These are phyloP conservation scores for Alnus glutinosa DNA, from an alignment of 306 rosid genomes.

Conservation along the genomic window DNA sequence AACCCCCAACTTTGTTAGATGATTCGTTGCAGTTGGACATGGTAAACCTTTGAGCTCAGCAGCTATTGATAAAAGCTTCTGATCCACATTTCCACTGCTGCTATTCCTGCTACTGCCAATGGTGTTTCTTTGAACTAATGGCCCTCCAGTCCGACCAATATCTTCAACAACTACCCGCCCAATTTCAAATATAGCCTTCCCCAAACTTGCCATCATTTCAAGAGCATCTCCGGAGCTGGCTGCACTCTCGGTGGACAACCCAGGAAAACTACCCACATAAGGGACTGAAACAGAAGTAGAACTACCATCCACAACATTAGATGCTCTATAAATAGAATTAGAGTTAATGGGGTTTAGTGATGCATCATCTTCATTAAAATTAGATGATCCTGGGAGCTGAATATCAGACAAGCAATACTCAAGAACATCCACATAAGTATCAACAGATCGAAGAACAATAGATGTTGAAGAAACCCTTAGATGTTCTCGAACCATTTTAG, in stretches of 20 bases:
- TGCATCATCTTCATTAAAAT: constrained; percentile 39
- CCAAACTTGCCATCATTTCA: constrained; percentile 95
- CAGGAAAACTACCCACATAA: constrained; percentile 42
- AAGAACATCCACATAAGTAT: constrained; percentile 86
- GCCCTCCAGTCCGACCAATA: constrained; percentile 79
- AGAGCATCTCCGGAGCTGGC: constrained; percentile 95
- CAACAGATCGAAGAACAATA: constrained; percentile 74
- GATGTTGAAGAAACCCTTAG: constrained; percentile 66
- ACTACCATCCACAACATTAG: constrained; percentile 42
- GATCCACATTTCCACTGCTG: constrained; percentile 49
- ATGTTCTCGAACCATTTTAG: constrained; percentile 92
- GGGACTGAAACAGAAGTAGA: constrained; percentile 45
- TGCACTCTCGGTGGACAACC: constrained; percentile 53
- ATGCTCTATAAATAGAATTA: constrained; percentile 35
- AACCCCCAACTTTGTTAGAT: constrained; percentile 63
- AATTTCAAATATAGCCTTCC: constrained; percentile 89
- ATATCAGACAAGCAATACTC: constrained; percentile 93
- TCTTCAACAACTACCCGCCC: constrained; percentile 97
- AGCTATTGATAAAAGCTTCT: constrained; percentile 51
- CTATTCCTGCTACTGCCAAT: constrained; percentile 36
- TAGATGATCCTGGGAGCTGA: constrained; percentile 45
- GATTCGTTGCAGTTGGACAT: constrained; percentile 79
- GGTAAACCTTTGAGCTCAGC: constrained; percentile 90
- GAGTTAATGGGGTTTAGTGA: constrained; percentile 29
- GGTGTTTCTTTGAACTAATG: constrained; percentile 48